Evolutionary conservation across 2,329 filamentous ascomycete species (phyloP).

Genomic region (Clonostachys sp.): DNA sequence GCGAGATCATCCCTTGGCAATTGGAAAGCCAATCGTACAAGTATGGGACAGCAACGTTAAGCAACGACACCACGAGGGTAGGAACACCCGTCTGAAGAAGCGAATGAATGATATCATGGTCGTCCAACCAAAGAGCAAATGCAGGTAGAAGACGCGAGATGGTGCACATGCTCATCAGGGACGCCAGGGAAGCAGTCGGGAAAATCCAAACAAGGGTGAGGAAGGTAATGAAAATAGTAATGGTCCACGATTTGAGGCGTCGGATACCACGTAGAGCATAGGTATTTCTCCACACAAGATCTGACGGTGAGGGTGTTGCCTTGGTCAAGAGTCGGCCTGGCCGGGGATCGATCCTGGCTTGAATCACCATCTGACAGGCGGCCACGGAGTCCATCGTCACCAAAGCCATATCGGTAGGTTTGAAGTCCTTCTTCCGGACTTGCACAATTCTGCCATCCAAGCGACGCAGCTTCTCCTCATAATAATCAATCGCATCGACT

Average conservation of each 20-base stretch:
- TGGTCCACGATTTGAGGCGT: constrained; percentile 73
- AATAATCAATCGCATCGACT: constrained; percentile 92
- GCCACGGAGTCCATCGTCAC: constrained; percentile 97
- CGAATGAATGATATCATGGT: constrained; percentile 66
- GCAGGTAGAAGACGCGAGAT: constrained; percentile 69
- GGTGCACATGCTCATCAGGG: constrained; percentile 74
- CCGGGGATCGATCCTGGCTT: constrained; percentile 86
- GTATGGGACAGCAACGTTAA: constrained; percentile 88
- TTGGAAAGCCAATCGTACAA: constrained; percentile 92
- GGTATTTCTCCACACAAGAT: constrained; percentile 94
- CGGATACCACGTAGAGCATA: constrained; percentile 73
- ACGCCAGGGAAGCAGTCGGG: constrained; percentile 74
- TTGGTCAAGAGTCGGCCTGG: constrained; percentile 83
- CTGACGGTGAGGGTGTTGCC: constrained; percentile 79
- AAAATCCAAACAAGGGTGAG: constrained; percentile 86
- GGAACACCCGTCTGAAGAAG: constrained; percentile 85
- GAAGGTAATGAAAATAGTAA: constrained; percentile 78
- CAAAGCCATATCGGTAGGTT: constrained; percentile 80
- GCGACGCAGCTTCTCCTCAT: constrained; percentile 75
- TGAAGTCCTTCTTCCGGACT: constrained; percentile 71
- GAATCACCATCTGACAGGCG: constrained; percentile 90
- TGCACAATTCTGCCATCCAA: constrained; percentile 70
- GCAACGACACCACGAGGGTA: constrained; percentile 76
- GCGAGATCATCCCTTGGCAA: constrained; percentile 90
- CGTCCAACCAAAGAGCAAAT: constrained; percentile 61